Conservation (phyloP, 352 stramenopile genomes). For the Phytophthora pisi region DNA sequence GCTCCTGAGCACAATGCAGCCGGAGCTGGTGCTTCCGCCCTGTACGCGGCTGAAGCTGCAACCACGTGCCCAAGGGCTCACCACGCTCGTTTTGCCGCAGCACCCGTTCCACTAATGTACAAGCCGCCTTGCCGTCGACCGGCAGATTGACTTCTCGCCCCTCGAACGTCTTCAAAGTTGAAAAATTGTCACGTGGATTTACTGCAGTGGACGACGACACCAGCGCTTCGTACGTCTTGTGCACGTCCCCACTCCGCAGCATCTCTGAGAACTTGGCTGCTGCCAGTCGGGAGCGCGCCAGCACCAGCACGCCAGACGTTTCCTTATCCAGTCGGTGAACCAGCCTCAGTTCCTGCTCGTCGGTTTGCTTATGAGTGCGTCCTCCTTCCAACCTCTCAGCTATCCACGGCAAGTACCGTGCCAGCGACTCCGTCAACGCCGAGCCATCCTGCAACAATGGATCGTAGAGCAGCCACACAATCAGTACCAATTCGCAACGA, state of each 20-base stretch:
- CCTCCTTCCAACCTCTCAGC: constrained; percentile 22
- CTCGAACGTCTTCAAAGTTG: constrained; percentile 26
- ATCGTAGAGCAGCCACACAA: background rate
- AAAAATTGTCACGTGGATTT: constrained; percentile 1
- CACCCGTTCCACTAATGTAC: constrained; percentile 44
- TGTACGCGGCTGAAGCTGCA: constrained; percentile 60
- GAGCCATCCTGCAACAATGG: constrained; percentile 44
- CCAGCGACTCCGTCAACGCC: constrained; percentile 47
- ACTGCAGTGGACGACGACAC: constrained; percentile 17
- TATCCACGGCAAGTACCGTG: constrained; percentile 50
- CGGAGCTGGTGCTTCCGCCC: constrained; percentile 78
- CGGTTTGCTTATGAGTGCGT: background rate
- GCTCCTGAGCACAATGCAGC: constrained; percentile 52
- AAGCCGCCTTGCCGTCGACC: constrained; percentile 54
- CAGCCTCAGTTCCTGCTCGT: constrained; percentile 37
- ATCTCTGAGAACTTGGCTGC: constrained; percentile 65
- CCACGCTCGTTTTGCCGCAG: background rate
- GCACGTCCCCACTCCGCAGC: constrained; percentile 40
- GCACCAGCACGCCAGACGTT: constrained; percentile 68
- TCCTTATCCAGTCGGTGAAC: constrained; percentile 80
- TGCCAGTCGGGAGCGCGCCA: constrained; percentile 68
- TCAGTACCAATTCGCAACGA: too few relatives aligned
- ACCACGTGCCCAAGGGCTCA: constrained; percentile 33
- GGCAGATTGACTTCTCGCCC: constrained; percentile 37
- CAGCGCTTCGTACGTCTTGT: constrained; percentile 72